phyloP scores from a whole-genome alignment of 805 yeast genomes.

The Candida vartiovaarae region DNA sequence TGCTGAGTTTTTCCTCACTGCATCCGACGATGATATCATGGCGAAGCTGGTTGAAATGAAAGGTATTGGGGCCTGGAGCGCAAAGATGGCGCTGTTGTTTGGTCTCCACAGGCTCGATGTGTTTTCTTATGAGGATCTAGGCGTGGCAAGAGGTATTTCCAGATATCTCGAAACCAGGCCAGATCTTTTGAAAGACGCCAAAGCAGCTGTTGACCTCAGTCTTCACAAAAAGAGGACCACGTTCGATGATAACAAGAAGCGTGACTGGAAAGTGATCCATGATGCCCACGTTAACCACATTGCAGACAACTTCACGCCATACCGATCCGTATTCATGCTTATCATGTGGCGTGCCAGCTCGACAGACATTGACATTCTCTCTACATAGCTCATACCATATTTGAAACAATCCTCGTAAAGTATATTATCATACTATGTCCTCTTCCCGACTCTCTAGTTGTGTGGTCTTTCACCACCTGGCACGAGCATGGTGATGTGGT shows the following conservation, averaged over 20 bases:
- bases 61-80: conserved; percentile 83
- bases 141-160: conserved; percentile 76
- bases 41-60: conserved; percentile 47
- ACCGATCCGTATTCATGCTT: conserved; percentile 60
- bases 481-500: conserved; percentile 62
- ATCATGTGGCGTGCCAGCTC: conserved; percentile 66
- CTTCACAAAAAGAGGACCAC: conserved; percentile 28
- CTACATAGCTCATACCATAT: not conserved
- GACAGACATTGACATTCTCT: conserved; percentile 26
- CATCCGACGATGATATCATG: conserved; percentile 38
- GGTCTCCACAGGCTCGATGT: conserved; percentile 61
- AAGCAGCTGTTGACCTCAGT: conserved; percentile 31
- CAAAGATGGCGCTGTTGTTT: conserved; percentile 78
- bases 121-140: conserved; percentile 75
- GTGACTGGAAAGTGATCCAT: conserved; percentile 62
- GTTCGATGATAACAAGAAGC: conserved; percentile 32
- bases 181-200: conserved; percentile 37
- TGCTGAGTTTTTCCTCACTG: conserved; percentile 29
- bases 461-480: conserved; percentile 41
- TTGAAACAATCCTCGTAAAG: not conserved
- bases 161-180: conserved; percentile 52
- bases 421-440: no score
- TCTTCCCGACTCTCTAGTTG: not conserved
- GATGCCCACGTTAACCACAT: conserved; percentile 49
- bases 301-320: conserved; percentile 59